A percentile compares a stretch with the other conserved stretches of the same genome.
Evolutionary conservation across 371 early-diverging fungal genomes (phyloP).

Genomic region (Mortierella sp.): DNA sequence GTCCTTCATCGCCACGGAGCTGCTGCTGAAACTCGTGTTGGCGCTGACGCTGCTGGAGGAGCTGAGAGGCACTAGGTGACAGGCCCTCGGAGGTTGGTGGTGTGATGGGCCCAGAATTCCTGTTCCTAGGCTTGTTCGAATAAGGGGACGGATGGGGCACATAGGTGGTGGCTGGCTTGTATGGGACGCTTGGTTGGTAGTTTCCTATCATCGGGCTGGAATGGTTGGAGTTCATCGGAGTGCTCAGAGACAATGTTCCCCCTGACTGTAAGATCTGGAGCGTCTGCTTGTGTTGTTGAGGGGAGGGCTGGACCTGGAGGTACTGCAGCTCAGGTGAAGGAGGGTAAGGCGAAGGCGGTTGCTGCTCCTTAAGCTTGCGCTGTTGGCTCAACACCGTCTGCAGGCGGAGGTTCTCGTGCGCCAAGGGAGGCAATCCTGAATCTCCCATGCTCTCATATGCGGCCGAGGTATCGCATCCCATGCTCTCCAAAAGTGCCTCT

Average conservation of each 20-base stretch:
- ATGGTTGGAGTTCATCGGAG: background rate
- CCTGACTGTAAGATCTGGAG: background rate
- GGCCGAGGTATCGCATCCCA: conserved; percentile 26
- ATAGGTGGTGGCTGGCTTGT: conserved; percentile 42
- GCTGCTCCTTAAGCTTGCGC: conserved; percentile 19
- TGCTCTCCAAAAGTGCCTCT: conserved; percentile 35
- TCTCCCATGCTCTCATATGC: conserved; percentile 21
- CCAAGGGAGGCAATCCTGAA: background rate
- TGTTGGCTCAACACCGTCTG: conserved; percentile 27
- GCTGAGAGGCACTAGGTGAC: conserved; percentile 14
- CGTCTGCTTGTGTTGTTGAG: conserved; percentile 3
- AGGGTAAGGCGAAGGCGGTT: conserved; percentile 23
- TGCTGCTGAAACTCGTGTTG: conserved; percentile 22
- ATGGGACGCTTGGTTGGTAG: conserved; percentile 22
- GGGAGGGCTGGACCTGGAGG: conserved; percentile 24
- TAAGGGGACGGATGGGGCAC: conserved; percentile 41
- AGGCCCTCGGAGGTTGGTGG: conserved; percentile 13
- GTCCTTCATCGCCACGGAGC: conserved; percentile 2
- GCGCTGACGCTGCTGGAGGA: conserved; percentile 18
- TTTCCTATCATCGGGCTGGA: background rate
- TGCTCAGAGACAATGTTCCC: background rate
- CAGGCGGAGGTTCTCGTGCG: conserved; percentile 19
- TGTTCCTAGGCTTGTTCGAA: conserved; percentile 28
- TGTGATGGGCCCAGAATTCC: conserved; percentile 20
- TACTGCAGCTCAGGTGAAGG: conserved; percentile 47